These are phyloP conservation scores for Penicillium psychrofluorescens DNA, from an alignment of 495 filamentous ascomycete genomes.

Conservation along the genomic window DNA sequence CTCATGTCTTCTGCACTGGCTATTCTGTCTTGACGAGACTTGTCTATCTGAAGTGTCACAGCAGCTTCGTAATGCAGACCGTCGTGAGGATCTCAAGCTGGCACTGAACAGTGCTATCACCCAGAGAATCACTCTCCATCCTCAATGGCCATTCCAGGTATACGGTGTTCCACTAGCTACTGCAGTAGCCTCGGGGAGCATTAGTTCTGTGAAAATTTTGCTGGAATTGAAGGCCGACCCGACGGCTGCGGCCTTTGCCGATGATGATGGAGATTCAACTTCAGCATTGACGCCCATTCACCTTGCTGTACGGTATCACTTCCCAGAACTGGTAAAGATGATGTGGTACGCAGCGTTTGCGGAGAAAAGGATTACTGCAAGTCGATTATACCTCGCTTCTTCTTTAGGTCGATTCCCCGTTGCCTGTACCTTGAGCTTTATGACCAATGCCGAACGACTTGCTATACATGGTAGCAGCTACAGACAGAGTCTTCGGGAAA, in stretches of 20 bases:
- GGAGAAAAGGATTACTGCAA: not conserved
- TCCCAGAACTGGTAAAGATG: conserved; percentile 8
- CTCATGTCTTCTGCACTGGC: conserved; percentile 7
- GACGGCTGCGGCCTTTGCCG: not conserved
- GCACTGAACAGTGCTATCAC: conserved; percentile 6
- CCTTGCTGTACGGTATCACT: conserved; percentile 18
- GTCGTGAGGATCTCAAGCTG: not conserved
- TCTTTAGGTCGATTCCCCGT: conserved; percentile 2
- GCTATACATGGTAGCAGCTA: conserved; percentile 11
- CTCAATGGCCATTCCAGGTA: conserved; percentile 20
- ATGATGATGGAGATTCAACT: not conserved
- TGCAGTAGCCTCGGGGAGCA: conserved; percentile 10
- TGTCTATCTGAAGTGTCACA: not conserved
- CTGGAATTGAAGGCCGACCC: conserved; percentile 3
- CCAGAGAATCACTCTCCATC: conserved; percentile 4
- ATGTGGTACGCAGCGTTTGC: conserved; percentile 8
- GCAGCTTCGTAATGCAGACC: no score
- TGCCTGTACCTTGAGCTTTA: conserved; percentile 11
- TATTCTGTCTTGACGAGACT: conserved; percentile 10
- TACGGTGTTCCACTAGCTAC: conserved; percentile 17
- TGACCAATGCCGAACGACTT: conserved; percentile 12
- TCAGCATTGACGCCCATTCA: conserved; percentile 19
- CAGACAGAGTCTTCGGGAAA: not conserved
- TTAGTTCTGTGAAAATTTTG: conserved; percentile 8
- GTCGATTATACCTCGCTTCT: not conserved